Conservation (phyloP, 805 yeast genomes). For the Vanderwaltozyma tropicalis region DNA sequence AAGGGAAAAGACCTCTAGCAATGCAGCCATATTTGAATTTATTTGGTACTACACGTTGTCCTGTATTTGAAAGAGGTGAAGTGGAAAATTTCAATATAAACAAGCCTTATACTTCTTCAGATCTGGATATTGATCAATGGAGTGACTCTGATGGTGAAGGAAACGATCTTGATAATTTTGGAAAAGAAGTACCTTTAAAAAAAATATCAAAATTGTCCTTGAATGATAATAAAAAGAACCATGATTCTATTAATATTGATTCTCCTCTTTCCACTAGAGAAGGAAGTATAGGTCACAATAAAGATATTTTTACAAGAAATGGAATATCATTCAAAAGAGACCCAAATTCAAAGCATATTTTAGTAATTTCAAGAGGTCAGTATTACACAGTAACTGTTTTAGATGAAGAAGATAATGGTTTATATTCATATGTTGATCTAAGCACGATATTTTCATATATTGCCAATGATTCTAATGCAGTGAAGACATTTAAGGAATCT, state of each 20-base stretch:
- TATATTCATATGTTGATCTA: slow-evolving; percentile 58
- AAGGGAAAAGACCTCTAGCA: slow-evolving; percentile 41
- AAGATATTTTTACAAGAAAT: slow-evolving; percentile 8
- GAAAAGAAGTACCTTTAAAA: too few relatives aligned
- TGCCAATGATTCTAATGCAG: slow-evolving; percentile 52
- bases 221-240: not conserved
- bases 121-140: slow-evolving; percentile 33
- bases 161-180: not conserved
- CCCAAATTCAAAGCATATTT: slow-evolving; percentile 55
- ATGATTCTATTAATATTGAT: not conserved
- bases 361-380: slow-evolving; percentile 70
- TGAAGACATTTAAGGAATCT: slow-evolving; percentile 50
- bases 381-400: slow-evolving; percentile 82
- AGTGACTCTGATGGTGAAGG: slow-evolving; percentile 1
- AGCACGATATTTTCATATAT: slow-evolving; percentile 55
- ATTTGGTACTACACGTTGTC: slow-evolving; percentile 59
- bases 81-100: slow-evolving; percentile 29
- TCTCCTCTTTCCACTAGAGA: slow-evolving; percentile 6
- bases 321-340: slow-evolving; percentile 73
- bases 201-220: too few relatives aligned
- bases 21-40: slow-evolving; percentile 59
- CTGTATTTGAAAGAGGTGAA: slow-evolving; percentile 28
- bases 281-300: slow-evolving; percentile 2
- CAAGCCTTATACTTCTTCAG: slow-evolving; percentile 36
- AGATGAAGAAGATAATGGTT: slow-evolving; percentile 52